Base-by-base conservation (phyloP, 441 rosid genomes). In the Omphalea diandra region DNA sequence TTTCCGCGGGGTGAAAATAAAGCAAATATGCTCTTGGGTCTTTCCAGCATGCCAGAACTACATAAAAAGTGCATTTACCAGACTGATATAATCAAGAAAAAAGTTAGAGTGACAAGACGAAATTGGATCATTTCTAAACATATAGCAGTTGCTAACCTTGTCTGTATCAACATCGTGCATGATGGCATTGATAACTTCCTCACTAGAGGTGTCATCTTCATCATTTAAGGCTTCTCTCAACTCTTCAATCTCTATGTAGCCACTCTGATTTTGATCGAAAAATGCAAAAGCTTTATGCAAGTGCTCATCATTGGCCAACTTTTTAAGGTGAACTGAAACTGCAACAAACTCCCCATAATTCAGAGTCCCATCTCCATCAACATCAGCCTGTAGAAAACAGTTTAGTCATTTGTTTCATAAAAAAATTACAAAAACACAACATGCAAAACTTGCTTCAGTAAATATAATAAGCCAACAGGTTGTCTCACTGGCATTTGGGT, bases 141-240 rank as follows among this genome's bases (percentile, higher is more conserved):
- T n/a, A 56, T 3, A 63, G 44, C 24, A 49, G 31, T 57, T 41
- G 7, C 86, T 77, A 52, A 90, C 98, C 98, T 92, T 94, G 87
- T 94, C 98, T 2, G 97, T 85, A 75, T 94, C 99, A 18, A 94
- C 98, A 67, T 94, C 99, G 9, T 75, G 98, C 98, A 94, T 94
- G 59, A 94, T 90, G 63, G 98, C 93, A 68, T 75, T 78, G 75
- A 94, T 73, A 56, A 94, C 96, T 49, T 92, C 97, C 57, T 91
- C 97, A 27, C 84, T 80, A 46, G 84, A 82, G 53, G 85, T 83
- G 71, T 88, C 91, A 7, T 77, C 78, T 58, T 94, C 97, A 52
- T 91, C 91, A 49, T 86, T 88, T 35, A 94, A 85, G 65, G 97
- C 83, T 65, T 85, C 75, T 31, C 84, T 79, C 63, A 94, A 83